A percentile compares a stretch with the other conserved stretches of the same genome.
Evolutionary conservation across 257 asterid genomes (phyloP).

Genomic region (Nicotiana noctiflora): DNA sequence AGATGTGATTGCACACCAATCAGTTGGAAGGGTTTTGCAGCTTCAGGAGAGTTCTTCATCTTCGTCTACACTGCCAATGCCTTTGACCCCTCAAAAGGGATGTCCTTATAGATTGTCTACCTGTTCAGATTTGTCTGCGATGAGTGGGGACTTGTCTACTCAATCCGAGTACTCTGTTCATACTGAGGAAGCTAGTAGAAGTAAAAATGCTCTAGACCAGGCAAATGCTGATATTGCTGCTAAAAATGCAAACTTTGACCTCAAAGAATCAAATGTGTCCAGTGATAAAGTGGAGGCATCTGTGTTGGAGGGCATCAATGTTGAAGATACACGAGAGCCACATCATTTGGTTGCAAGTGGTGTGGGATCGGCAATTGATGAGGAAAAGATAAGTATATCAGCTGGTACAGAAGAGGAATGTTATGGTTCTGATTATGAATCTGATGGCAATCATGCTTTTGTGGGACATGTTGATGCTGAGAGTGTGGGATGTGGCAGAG

Average conservation of each 20-base stretch:
- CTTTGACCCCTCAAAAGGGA: slow-evolving; percentile 45
- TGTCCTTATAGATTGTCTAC: slow-evolving; percentile 31
- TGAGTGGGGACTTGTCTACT: slow-evolving; percentile 32
- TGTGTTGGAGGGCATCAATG: slow-evolving; percentile 16
- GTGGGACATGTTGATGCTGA: slow-evolving; percentile 14
- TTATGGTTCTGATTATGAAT: slow-evolving; percentile 51
- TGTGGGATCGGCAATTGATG: slow-evolving; percentile 40
- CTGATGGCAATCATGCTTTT: slow-evolving; percentile 36
- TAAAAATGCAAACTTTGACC: slow-evolving; percentile 18
- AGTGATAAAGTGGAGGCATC: slow-evolving; percentile 11
- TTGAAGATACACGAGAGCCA: slow-evolving; percentile 26
- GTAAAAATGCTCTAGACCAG: slow-evolving; percentile 20
- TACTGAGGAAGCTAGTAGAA: slow-evolving; percentile 22
- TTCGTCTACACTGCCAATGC: slow-evolving; percentile 30
- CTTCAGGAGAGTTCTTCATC: slow-evolving; percentile 53
- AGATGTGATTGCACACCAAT: slow-evolving; percentile 17
- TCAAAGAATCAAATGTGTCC: slow-evolving; percentile 22
- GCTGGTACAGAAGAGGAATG: slow-evolving; percentile 46
- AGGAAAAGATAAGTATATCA: slow-evolving; percentile 36
- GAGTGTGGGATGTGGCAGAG: slow-evolving; percentile 26
- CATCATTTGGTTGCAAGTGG: slow-evolving; percentile 21
- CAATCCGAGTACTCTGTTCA: slow-evolving; percentile 46
- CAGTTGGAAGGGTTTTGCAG: slow-evolving; percentile 38
- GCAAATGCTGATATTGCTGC: slow-evolving; percentile 19
- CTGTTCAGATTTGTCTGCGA: slow-evolving; percentile 39